These are phyloP conservation scores for Lecanicillium sp. DNA, from an alignment of 2,329 filamentous ascomycete species.

Conservation along the genomic window DNA sequence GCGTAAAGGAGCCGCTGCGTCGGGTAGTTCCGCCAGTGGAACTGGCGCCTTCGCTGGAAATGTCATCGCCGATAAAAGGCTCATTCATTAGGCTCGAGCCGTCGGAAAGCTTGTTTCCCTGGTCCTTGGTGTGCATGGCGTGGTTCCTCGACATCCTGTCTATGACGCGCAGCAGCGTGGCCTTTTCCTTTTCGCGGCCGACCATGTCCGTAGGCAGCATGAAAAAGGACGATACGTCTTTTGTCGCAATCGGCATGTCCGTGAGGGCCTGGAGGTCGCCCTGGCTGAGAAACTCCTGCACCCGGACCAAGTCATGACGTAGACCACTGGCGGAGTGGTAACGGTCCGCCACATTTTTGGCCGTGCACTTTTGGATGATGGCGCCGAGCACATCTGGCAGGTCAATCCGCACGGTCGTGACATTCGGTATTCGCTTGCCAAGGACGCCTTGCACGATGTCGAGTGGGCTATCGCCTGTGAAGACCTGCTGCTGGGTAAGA, in stretches of 20 bases:
- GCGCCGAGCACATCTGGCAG: slow-evolving; percentile 74
- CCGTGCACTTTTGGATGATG: slow-evolving; percentile 87
- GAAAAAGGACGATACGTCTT: slow-evolving; percentile 88
- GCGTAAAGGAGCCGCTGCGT: slow-evolving; percentile 41
- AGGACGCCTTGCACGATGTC: slow-evolving; percentile 90
- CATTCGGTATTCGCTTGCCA: slow-evolving; percentile 66
- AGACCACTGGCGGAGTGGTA: slow-evolving; percentile 87
- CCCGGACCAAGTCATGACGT: slow-evolving; percentile 68
- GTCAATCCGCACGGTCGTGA: slow-evolving; percentile 72
- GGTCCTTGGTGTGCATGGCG: slow-evolving; percentile 32
- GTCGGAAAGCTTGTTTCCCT: slow-evolving; percentile 41
- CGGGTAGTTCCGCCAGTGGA: slow-evolving; percentile 45
- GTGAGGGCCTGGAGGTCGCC: slow-evolving; percentile 66
- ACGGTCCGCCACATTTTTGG: slow-evolving; percentile 77
- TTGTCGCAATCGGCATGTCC: slow-evolving; percentile 69
- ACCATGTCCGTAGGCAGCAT: slow-evolving; percentile 76
- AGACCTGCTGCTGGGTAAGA: slow-evolving; percentile 71
- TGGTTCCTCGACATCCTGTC: slow-evolving; percentile 68
- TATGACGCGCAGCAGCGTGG: slow-evolving; percentile 64
- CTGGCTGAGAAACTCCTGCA: slow-evolving; percentile 66
- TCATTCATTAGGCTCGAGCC: slow-evolving; percentile 47
- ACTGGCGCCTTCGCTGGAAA: slow-evolving; percentile 53
- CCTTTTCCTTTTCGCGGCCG: slow-evolving; percentile 65
- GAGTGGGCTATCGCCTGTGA: slow-evolving; percentile 70
- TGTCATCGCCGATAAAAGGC: slow-evolving; percentile 38